These are phyloP conservation scores for Stropharia rugosoannulata DNA, from an alignment of 768 basidiomycete genomes.

Conservation along the genomic window DNA sequence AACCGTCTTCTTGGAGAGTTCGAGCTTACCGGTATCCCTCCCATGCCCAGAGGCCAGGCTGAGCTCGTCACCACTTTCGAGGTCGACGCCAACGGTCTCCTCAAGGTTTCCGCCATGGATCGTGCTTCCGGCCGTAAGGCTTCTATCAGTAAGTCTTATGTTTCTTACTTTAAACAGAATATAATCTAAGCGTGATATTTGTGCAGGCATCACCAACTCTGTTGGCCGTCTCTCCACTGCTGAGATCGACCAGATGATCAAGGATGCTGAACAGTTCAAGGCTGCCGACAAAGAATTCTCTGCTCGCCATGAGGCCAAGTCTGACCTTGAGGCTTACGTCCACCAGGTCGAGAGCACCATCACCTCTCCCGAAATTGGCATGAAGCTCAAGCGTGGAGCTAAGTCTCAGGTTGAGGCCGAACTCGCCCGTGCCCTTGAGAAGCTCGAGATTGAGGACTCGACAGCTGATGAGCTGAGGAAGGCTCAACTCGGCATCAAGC, in stretches of 20 bases:
- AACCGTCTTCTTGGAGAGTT: slow-evolving; percentile 99
- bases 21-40: slow-evolving; percentile 98
- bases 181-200: slow-evolving; percentile 12
- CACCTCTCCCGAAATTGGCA: slow-evolving; percentile 93
- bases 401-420: slow-evolving; percentile 94
- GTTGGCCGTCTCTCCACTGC: slow-evolving; percentile 96
- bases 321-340: slow-evolving; percentile 96
- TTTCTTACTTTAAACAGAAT: background rate
- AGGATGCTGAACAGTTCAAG: slow-evolving; percentile 98
- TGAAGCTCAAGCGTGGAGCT: slow-evolving; percentile 98
- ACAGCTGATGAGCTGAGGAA: slow-evolving; percentile 94
- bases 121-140: slow-evolving; percentile 99
- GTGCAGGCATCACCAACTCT: slow-evolving; percentile 92
- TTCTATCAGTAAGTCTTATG: slow-evolving; percentile 74
- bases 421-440: slow-evolving; percentile 97
- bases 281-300: slow-evolving; percentile 97
- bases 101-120: slow-evolving; percentile 98
- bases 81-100: slow-evolving; percentile 98
- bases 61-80: slow-evolving; percentile 99
- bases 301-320: slow-evolving; percentile 96
- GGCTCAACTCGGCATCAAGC: slow-evolving; percentile 92
- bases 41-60: slow-evolving; percentile 99
- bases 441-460: slow-evolving; percentile 96
- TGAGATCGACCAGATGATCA: slow-evolving; percentile 99
- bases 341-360: slow-evolving; percentile 97